phyloP scores from a whole-genome alignment of 148 eudicot genomes.

The Oxyria digyna region DNA sequence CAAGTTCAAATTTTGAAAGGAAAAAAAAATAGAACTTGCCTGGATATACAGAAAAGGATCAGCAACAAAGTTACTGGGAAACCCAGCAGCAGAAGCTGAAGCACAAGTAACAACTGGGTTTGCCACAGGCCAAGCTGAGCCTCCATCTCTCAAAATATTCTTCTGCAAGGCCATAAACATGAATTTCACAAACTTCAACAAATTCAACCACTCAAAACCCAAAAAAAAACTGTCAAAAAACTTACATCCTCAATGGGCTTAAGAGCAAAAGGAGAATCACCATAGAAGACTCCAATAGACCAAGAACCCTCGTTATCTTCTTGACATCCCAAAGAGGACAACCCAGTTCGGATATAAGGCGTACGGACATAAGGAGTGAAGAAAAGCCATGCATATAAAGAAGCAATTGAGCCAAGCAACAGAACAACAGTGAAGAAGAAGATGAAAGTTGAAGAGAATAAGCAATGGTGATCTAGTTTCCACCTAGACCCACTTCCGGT shows the following conservation, averaged over 20 bases:
- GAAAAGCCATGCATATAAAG: conserved; percentile 44
- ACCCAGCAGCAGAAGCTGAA: conserved; percentile 59
- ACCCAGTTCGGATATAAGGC: conserved; percentile 16
- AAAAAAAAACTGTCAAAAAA: neutral
- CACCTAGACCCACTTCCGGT: conserved; percentile 13
- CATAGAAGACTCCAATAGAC: conserved; percentile 83
- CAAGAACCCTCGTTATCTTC: conserved; percentile 86
- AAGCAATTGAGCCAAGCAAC: conserved; percentile 41
- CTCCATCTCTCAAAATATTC: conserved; percentile 40
- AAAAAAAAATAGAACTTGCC: conserved; percentile 43
- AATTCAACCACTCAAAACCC: neutral
- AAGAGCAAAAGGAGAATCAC: conserved; percentile 67
- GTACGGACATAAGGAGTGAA: conserved; percentile 34
- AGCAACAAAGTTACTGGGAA: conserved; percentile 90
- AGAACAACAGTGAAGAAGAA: conserved; percentile 35
- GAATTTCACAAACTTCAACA: conserved; percentile 1
- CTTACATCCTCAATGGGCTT: conserved; percentile 68
- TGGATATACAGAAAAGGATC: conserved; percentile 83
- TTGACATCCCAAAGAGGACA: conserved; percentile 34
- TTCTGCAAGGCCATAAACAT: conserved; percentile 28
- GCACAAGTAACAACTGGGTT: conserved; percentile 89
- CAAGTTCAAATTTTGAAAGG: neutral
- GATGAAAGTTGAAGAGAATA: conserved; percentile 25
- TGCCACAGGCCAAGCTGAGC: conserved; percentile 85
- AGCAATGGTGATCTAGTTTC: conserved; percentile 17